Conservation (phyloP, 2,329 filamentous ascomycete species). For the Ceratocystis cubensis region DNA sequence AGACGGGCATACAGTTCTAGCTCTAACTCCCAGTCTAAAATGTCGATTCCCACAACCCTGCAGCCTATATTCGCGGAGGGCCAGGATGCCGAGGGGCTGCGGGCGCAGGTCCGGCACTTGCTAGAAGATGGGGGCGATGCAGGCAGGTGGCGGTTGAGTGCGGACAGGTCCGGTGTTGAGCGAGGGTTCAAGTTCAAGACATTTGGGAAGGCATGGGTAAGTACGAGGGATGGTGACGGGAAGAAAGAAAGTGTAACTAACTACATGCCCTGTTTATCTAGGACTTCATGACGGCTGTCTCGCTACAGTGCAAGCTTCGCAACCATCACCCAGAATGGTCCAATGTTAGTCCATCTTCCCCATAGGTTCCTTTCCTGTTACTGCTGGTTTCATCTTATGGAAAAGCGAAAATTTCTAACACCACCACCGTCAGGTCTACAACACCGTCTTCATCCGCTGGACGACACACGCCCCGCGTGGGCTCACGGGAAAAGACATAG, state of each 20-base stretch:
- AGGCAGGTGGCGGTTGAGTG: conserved; percentile 38
- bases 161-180: conserved; percentile 43
- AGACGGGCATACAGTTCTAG: not conserved
- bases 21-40: too few relatives aligned
- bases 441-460: conserved; percentile 58
- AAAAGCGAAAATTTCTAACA: not conserved
- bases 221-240: conserved; percentile 24
- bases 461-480: conserved; percentile 57
- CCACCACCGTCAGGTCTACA: conserved; percentile 44
- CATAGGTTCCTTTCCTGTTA: not conserved
- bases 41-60: not conserved
- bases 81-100: conserved; percentile 32
- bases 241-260: not conserved
- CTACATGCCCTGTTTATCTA: conserved; percentile 30
- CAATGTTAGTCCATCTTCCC: conserved; percentile 39
- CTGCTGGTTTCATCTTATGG: not conserved
- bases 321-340: conserved; percentile 69
- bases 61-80: conserved; percentile 33
- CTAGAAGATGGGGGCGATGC: conserved; percentile 26
- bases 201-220: conserved; percentile 53
- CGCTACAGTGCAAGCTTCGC: conserved; percentile 52
- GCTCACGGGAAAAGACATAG: conserved; percentile 50
- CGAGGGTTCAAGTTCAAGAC: conserved; percentile 51
- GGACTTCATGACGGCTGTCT: conserved; percentile 63
- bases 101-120: conserved; percentile 32